These are phyloP conservation scores for Fusarium sp. DNA, from an alignment of 2,329 filamentous ascomycete species.

Conservation along the genomic window DNA sequence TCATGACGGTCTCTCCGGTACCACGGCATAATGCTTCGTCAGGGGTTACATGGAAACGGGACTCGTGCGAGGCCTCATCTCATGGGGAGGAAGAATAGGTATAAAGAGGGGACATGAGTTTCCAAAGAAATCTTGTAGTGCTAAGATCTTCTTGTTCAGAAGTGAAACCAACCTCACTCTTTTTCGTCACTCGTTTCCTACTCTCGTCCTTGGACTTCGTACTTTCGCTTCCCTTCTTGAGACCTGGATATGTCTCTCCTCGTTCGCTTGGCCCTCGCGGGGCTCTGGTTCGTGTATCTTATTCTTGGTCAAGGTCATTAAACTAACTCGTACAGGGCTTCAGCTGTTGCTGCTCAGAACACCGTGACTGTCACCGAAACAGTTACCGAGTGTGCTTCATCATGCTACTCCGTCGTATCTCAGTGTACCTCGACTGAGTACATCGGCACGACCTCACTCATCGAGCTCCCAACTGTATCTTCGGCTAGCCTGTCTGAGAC, in stretches of 20 bases:
- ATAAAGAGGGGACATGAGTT: constrained; percentile 43
- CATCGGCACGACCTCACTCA: constrained; percentile 20
- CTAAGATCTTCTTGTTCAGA: not conserved
- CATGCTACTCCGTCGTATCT: constrained; percentile 41
- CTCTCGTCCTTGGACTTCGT: not conserved
- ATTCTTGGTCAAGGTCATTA: not conserved
- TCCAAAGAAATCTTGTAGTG: constrained; percentile 6
- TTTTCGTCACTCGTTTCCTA: constrained; percentile 44
- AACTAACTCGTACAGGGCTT: constrained; percentile 36
- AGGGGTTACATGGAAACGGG: constrained; percentile 18
- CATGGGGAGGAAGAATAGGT: constrained; percentile 15
- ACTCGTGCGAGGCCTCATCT: constrained; percentile 38
- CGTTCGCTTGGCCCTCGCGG: constrained; percentile 45
- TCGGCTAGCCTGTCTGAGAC: constrained; percentile 15
- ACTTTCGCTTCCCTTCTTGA: constrained; percentile 27
- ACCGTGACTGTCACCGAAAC: constrained; percentile 52
- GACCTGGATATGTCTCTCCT: constrained; percentile 41
- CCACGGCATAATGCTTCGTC: constrained; percentile 37
- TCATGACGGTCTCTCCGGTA: constrained; percentile 24
- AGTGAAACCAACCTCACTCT: constrained; percentile 38
- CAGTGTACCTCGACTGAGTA: constrained; percentile 40
- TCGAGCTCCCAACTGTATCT: constrained; percentile 13
- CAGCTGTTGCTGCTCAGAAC: constrained; percentile 41
- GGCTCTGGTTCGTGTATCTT: constrained; percentile 44
- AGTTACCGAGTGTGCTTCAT: constrained; percentile 47